Conservation (phyloP, 768 basidiomycete genomes). For the Hygrophorus russula region DNA sequence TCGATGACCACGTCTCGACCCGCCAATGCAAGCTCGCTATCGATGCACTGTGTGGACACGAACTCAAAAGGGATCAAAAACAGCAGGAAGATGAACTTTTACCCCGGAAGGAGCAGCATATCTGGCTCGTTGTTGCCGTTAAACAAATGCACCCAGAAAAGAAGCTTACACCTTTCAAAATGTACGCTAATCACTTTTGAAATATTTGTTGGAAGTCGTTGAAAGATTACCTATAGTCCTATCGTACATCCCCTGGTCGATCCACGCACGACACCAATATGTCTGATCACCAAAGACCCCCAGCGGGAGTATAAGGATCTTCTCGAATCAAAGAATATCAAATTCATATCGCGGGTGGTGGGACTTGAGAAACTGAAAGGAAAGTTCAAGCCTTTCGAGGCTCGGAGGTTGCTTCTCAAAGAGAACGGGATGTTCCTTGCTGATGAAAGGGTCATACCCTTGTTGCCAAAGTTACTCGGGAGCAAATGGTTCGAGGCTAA, state of each 20-base stretch:
- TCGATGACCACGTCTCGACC: slow-evolving; percentile 60
- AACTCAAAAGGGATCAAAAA: slow-evolving; percentile 49
- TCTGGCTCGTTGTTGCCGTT: slow-evolving; percentile 85
- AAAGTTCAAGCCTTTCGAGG: slow-evolving; percentile 81
- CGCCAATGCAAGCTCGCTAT: slow-evolving; percentile 72
- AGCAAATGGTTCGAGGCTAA: slow-evolving; percentile 90
- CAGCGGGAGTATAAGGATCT: slow-evolving; percentile 96
- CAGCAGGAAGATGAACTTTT: slow-evolving; percentile 67
- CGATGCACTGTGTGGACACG: slow-evolving; percentile 65
- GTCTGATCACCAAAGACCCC: slow-evolving; percentile 92
- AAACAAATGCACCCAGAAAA: slow-evolving; percentile 70
- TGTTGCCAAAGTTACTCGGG: slow-evolving; percentile 80
- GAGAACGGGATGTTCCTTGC: slow-evolving; percentile 91
- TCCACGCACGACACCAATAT: slow-evolving; percentile 70
- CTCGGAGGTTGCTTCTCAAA: slow-evolving; percentile 70
- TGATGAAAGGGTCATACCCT: slow-evolving; percentile 81
- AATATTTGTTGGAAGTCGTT: slow-evolving; percentile 2
- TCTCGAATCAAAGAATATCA: slow-evolving; percentile 63
- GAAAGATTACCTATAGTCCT: slow-evolving; percentile 31
- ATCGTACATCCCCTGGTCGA: slow-evolving; percentile 76
- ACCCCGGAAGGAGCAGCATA: slow-evolving; percentile 66
- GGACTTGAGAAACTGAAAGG: slow-evolving; percentile 89
- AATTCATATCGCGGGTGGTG: slow-evolving; percentile 86
- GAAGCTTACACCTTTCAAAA: slow-evolving; percentile 71
- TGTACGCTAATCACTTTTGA: slow-evolving; percentile 40